phyloP scores from a whole-genome alignment of 768 basidiomycete genomes.

The Ramaria rubella region DNA sequence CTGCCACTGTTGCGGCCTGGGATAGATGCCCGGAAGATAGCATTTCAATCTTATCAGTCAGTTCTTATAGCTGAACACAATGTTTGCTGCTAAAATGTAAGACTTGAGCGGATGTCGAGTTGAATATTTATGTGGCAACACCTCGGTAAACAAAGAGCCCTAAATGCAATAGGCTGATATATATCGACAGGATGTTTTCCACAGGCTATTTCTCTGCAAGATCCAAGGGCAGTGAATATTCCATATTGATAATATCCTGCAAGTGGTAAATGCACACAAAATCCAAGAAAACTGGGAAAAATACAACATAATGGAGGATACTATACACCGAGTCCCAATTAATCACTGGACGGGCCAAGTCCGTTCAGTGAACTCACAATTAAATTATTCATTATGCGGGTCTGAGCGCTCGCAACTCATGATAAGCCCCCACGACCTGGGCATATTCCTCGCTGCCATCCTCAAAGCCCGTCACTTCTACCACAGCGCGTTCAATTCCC shows the following conservation, averaged over 20 bases:
- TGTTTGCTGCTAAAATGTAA: not conserved
- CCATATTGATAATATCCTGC: no score
- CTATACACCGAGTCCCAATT: no score
- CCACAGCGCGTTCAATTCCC: constrained; percentile 25
- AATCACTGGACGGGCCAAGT: no score
- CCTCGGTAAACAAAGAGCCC: no score
- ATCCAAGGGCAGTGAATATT: no score
- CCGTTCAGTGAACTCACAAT: no score
- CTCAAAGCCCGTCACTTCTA: constrained; percentile 26
- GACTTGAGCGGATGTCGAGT: not conserved
- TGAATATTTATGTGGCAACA: not conserved
- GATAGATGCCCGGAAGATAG: not conserved
- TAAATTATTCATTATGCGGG: no score
- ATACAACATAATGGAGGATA: no score
- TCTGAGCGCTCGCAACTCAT: constrained; percentile 12
- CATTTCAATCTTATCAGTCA: not conserved
- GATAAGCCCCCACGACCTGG: constrained; percentile 19
- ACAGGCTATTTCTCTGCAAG: not conserved
- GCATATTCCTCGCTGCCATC: constrained; percentile 17
- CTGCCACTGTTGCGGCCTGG: not conserved
- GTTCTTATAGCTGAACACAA: not conserved
- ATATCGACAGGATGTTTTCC: not conserved
- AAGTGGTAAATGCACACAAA: no score
- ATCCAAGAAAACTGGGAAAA: no score
- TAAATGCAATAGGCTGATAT: no score